Evolutionary conservation across 352 stramenopile genomes (phyloP).

Genomic region (Pythium utonaiense): DNA sequence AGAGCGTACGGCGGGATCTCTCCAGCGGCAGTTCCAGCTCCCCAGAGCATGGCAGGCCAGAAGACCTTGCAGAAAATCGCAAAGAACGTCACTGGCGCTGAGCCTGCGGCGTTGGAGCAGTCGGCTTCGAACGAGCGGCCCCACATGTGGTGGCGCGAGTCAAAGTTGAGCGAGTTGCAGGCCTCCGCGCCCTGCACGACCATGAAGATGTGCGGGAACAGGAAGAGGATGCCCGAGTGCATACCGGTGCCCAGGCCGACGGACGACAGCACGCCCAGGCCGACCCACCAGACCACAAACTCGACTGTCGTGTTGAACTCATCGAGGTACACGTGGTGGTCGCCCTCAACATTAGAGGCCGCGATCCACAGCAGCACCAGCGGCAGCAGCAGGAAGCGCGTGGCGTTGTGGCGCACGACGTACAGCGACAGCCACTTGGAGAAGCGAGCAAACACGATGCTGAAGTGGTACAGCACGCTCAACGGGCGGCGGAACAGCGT

Average conservation of each 20-base stretch:
- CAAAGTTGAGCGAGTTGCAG: conserved; percentile 86
- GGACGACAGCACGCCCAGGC: conserved; percentile 91
- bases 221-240: conserved; percentile 93
- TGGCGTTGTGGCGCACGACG: conserved; percentile 63
- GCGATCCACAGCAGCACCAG: conserved; percentile 62
- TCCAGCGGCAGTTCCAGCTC: conserved; percentile 89
- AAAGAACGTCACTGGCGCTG: conserved; percentile 67
- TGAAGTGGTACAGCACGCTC: conserved; percentile 77
- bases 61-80: conserved; percentile 91
- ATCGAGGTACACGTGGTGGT: conserved; percentile 71
- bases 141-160: conserved; percentile 88
- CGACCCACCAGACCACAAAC: conserved; percentile 93
- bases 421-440: conserved; percentile 63
- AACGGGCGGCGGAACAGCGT: conserved; percentile 79
- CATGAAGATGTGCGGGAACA: conserved; percentile 95
- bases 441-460: conserved; percentile 73
- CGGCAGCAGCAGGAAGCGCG: conserved; percentile 75
- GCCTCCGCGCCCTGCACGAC: conserved; percentile 87
- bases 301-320: conserved; percentile 81
- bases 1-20: conserved; percentile 94
- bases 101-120: conserved; percentile 42
- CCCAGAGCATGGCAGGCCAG: conserved; percentile 88
- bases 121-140: conserved; percentile 81
- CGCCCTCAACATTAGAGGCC: conserved; percentile 61
- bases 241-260: conserved; percentile 93